These are phyloP conservation scores for Daldinia caldariorum DNA, from an alignment of 495 filamentous ascomycete species.

Conservation along the genomic window DNA sequence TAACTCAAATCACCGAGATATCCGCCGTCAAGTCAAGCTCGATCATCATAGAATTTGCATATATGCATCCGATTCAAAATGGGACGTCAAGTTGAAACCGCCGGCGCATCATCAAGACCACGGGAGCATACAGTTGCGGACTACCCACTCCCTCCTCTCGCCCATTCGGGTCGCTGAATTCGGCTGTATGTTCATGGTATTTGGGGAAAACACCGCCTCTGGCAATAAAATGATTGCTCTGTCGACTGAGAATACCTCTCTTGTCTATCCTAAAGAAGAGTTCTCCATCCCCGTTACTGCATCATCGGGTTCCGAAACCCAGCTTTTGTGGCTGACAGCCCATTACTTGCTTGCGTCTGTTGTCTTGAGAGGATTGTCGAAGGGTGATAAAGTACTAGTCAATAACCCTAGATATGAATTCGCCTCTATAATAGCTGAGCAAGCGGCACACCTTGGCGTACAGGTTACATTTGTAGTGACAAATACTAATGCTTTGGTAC, in stretches of 20 bases:
- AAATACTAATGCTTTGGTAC: background rate
- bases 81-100: background rate
- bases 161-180: background rate
- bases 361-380: background rate
- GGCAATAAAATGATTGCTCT: constrained; percentile 4
- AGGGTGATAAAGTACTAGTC: background rate
- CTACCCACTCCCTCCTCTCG: background rate
- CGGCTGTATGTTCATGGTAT: background rate
- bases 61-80: background rate
- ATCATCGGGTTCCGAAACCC: no score
- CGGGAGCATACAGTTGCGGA: background rate
- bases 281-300: background rate
- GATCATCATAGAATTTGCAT: background rate
- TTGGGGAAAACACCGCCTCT: background rate
- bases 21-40: constrained; percentile 35
- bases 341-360: background rate
- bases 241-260: background rate
- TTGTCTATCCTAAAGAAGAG: background rate
- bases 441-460: background rate
- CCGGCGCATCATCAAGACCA: background rate
- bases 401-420: background rate
- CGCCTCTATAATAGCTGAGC: background rate
- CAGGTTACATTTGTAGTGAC: background rate
- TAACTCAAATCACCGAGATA: constrained; percentile 45
- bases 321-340: background rate